A percentile compares a stretch with the other conserved stretches of the same genome.
These are phyloP conservation scores for Nannochloris sp. DNA, from an alignment of 139 green algal species.

Conservation along the genomic window DNA sequence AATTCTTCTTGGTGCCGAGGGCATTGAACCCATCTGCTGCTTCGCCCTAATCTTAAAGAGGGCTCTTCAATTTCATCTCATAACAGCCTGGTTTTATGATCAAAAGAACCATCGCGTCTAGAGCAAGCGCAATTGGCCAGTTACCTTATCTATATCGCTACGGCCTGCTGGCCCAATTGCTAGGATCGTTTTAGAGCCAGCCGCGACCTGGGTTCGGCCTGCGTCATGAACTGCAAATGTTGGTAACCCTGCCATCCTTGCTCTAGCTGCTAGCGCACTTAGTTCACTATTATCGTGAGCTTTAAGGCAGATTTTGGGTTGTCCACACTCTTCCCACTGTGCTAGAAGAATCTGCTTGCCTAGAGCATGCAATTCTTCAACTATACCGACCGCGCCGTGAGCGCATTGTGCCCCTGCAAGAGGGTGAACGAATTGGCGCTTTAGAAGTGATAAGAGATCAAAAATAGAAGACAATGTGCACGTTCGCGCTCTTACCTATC, in stretches of 20 bases:
- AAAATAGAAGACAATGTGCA: too few species aligned
- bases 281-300: conserved; percentile 25
- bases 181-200: conserved; percentile 71
- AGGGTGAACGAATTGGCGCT: neutral
- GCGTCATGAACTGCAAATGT: conserved; percentile 48
- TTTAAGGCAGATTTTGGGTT: conserved; percentile 77
- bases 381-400: conserved; percentile 68
- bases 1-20: too few species aligned
- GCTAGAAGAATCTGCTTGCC: conserved; percentile 30
- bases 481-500: conserved; percentile 49
- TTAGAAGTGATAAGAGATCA: neutral
- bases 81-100: too few species aligned
- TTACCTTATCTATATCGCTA: conserved; percentile 54
- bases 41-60: too few species aligned
- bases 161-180: conserved; percentile 67
- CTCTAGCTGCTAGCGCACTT: conserved; percentile 1
- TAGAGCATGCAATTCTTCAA: conserved; percentile 34
- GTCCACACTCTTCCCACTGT: conserved; percentile 59
- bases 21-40: too few species aligned
- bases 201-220: conserved; percentile 78
- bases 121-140: conserved; percentile 63
- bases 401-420: conserved; percentile 69
- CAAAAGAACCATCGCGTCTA: too few species aligned
- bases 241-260: neutral
- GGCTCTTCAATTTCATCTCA: too few species aligned